These are phyloP conservation scores for Ocimum tenuiflorum DNA, from an alignment of 257 asterid species.

Conservation along the genomic window DNA sequence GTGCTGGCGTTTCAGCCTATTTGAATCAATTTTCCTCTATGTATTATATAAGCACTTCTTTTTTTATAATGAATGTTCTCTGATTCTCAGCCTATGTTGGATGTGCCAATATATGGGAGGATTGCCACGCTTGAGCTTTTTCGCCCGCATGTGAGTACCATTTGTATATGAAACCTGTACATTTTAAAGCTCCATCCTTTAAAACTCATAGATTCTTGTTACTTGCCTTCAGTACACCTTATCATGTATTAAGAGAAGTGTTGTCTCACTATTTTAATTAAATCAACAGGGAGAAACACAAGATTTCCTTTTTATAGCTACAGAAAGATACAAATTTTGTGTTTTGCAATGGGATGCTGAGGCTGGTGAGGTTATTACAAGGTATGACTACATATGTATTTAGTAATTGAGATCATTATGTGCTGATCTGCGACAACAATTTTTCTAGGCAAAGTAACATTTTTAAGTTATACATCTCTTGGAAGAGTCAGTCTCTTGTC, in stretches of 20 bases:
- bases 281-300: conserved; percentile 78
- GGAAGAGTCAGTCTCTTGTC: background rate
- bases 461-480: background rate
- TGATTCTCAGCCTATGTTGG: conserved; percentile 77
- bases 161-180: conserved; percentile 11
- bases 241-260: background rate
- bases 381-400: conserved; percentile 33
- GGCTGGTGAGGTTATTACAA: conserved; percentile 66
- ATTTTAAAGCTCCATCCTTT: background rate
- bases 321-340: conserved; percentile 86
- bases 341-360: conserved; percentile 91
- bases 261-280: background rate
- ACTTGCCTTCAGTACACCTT: background rate
- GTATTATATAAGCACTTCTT: background rate
- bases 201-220: background rate
- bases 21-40: background rate
- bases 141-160: conserved; percentile 83
- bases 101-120: conserved; percentile 97
- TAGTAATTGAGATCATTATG: background rate
- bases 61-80: background rate
- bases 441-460: background rate
- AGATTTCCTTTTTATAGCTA: conserved; percentile 82
- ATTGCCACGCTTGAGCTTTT: conserved; percentile 97
- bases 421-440: conserved; percentile 1
- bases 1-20: background rate